Conservation (phyloP, 140 eudicot genomes). For the Senecio squalidus region DNA sequence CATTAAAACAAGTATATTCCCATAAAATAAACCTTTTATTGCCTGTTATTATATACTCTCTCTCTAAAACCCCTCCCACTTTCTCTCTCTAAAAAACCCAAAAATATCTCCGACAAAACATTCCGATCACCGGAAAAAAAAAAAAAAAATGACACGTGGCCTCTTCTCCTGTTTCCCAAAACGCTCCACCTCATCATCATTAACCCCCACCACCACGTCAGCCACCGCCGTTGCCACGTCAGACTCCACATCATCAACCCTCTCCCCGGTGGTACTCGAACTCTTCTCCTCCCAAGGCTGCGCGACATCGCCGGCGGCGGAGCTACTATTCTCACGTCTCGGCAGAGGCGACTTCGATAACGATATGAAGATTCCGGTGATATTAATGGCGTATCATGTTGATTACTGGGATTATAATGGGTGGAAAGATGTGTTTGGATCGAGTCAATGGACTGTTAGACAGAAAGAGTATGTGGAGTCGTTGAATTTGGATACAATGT, state of each 20-base stretch:
- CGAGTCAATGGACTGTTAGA: slow-evolving; percentile 85
- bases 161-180: slow-evolving; percentile 56
- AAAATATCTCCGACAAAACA: background rate
- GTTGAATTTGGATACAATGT: slow-evolving; percentile 72
- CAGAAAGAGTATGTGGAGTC: slow-evolving; percentile 85
- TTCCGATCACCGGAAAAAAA: slow-evolving; percentile 20
- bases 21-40: background rate
- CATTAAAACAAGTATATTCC: too few relatives aligned
- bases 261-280: slow-evolving; percentile 69
- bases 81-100: background rate
- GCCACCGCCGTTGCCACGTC: slow-evolving; percentile 42
- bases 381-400: slow-evolving; percentile 75
- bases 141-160: slow-evolving; percentile 44
- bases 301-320: slow-evolving; percentile 79
- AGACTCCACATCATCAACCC: slow-evolving; percentile 44
- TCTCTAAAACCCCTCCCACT: slow-evolving; percentile 38
- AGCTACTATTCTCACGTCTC: slow-evolving; percentile 67
- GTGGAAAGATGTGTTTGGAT: slow-evolving; percentile 85
- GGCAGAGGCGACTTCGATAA: slow-evolving; percentile 82
- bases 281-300: slow-evolving; percentile 94
- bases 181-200: slow-evolving; percentile 28
- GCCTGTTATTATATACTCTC: slow-evolving; percentile 12
- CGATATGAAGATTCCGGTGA: slow-evolving; percentile 43
- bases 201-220: slow-evolving; percentile 18
- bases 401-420: slow-evolving; percentile 95